Percentiles rank a stretch among this genome's conserved stretches.
These are phyloP conservation scores for Benincasa hispida DNA, from an alignment of 306 rosid genomes.

Conservation along the genomic window DNA sequence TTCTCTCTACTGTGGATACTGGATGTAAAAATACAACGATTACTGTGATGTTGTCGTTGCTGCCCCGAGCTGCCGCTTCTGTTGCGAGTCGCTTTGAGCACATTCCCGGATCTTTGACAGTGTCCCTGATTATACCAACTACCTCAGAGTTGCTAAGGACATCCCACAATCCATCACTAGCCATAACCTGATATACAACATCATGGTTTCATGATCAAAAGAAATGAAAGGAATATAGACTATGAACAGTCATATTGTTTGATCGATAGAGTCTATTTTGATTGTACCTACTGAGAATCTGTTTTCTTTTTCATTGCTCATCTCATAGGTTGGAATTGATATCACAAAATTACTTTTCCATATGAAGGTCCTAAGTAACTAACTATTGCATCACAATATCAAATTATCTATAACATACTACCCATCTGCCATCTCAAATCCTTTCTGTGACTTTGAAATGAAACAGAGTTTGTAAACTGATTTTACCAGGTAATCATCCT, in stretches of 20 bases:
- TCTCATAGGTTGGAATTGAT: neutral
- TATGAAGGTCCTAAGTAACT: neutral
- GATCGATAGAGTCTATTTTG: neutral
- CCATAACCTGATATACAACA: conserved; percentile 50
- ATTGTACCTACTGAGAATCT: neutral
- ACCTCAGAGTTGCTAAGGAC: conserved; percentile 58
- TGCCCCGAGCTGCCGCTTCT: conserved; percentile 82
- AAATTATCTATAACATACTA: neutral
- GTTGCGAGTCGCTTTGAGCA: conserved; percentile 89
- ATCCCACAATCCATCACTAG: conserved; percentile 96
- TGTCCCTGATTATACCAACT: conserved; percentile 51
- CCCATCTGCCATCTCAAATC: neutral
- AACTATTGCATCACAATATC: neutral
- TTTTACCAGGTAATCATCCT: conserved; percentile 72
- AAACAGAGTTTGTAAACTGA: neutral
- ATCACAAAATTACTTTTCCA: neutral
- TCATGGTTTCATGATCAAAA: neutral
- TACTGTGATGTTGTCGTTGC: conserved; percentile 82
- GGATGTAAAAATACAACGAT: conserved; percentile 65
- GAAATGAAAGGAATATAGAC: neutral
- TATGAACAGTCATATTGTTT: neutral
- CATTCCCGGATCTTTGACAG: conserved; percentile 89
- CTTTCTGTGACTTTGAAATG: neutral
- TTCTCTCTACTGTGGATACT: conserved; percentile 84
- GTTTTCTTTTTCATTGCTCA: neutral